phyloP scores from a whole-genome alignment of 208 protist species.

The Trypanosoma scelopori region DNA sequence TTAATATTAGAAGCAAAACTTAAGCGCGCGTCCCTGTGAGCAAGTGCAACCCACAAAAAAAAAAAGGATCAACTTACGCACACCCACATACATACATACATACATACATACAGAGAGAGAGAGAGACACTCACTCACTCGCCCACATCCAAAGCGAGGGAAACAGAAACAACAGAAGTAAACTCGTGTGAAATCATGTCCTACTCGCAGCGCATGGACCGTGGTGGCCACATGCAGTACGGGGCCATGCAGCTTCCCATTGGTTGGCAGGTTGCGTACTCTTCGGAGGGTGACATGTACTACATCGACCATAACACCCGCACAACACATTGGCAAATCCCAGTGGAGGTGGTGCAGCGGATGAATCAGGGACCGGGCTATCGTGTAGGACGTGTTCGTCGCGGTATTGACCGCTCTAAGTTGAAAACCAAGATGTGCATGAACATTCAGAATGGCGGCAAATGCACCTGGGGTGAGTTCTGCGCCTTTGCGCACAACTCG shows the following conservation, averaged over 20 bases:
- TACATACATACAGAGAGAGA: neutral
- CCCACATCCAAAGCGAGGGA: neutral
- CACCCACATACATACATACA: neutral
- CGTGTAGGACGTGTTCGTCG: constrained; percentile 47
- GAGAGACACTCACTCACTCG: constrained; percentile 1
- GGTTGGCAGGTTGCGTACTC: constrained; percentile 86
- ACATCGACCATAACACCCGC: constrained; percentile 89
- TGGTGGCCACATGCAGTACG: constrained; percentile 13
- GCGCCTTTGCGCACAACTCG: constrained; percentile 85
- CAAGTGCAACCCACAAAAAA: too few relatives aligned
- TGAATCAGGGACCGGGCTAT: constrained; percentile 34
- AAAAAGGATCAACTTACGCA: neutral
- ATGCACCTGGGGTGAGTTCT: constrained; percentile 83
- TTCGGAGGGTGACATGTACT: constrained; percentile 65
- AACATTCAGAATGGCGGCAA: constrained; percentile 85
- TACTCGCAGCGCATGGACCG: constrained; percentile 30
- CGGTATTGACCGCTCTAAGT: constrained; percentile 81
- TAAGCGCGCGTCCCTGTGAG: too few relatives aligned
- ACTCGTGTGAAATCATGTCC: constrained; percentile 16
- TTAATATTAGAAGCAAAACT: neutral
- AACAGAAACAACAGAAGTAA: neutral
- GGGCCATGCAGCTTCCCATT: constrained; percentile 46
- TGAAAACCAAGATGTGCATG: constrained; percentile 93
- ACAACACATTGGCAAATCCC: constrained; percentile 85
- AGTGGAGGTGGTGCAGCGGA: constrained; percentile 37